Evolutionary conservation across 225 moss, liverwort and hornwort genomes (phyloP), one percentile per base, ranked within the genome.

Genomic region (Physcomitrellopsis africana): DNA sequence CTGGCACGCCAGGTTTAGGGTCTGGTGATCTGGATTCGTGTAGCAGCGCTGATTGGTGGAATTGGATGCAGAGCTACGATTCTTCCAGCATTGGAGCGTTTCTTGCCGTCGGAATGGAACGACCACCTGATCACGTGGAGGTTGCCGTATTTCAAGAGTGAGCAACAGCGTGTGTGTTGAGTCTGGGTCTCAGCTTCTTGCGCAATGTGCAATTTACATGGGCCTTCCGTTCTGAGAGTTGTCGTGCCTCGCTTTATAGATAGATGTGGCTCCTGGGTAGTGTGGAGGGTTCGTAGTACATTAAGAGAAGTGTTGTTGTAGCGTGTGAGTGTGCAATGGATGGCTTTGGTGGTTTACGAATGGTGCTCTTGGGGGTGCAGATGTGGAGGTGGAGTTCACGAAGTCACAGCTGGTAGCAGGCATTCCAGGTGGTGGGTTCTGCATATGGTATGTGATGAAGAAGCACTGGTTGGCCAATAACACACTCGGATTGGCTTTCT

Each of bases 381-480:
- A 88, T 84, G 89, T 88, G 60, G 93, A 93, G 83, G 76, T 93
- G 65, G 94, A 90, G 79, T 93, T 99, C 71, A 95, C 95, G 61
- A 92, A 86, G 72, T 89, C 99, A 5, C 99, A 99, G 75, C 65
- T 99, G 70, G 59, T 95, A 76, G 99, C 99, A 71, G 89, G 90
- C 81, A 89, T 95, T 81, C 99, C 99, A 16, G 99, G 99, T 52
- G 91, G 92, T 45, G 85, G 92, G 54, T 99, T 99, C 70, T 99
- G 99, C 72, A 63, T 99, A 67, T 99, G 99, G 99, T 99, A 99
- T 89, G 99, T 95, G 66, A 60, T 92, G 70, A 85, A 95, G 87
- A 99, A 99, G 88, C 99, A 99, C 80, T 99, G 95, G 99, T 79
- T 99, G 84, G 99, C 99, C 78, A 99, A 99, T 79, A 99, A 99